Base-by-base conservation (phyloP, 1,284 basidiomycete genomes). In the Phaffia rhodozyma region DNA sequence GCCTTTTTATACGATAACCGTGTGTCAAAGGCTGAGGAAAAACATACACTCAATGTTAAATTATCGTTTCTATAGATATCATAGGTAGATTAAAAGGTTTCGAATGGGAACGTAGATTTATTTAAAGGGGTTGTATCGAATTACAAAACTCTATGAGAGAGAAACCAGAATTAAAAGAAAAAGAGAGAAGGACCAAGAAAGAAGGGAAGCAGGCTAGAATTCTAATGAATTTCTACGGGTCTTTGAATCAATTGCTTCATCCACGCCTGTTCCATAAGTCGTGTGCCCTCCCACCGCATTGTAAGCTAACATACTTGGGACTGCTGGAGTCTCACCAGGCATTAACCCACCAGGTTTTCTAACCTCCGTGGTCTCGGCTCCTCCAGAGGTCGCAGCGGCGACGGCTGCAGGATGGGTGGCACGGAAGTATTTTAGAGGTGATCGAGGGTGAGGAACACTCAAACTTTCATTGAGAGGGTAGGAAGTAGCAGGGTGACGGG, bases 251-350 rank as follows among this genome's bases (percentile, higher is more conserved):
- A n/a, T 3, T 58, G 5, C 49, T 13, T 29, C 57, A 21, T 29
- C 57, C 29, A 13, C 38, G 29, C 47, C n/a, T 11, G 11, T 25
- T 58, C 54, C 54, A 29, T 21, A 30, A 5, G 54, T 55, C 27
- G 18, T 55, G 29, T n/a, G 21, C 5, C 21, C 11, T 27, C 58
- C 58, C 5, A 25, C 48, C n/a, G 55, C 34, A 30, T 62, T 62
- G 50, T 58, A 62, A 1, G 25, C 43, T n/a, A 30, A 27, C 61
- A 62, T 62, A 27, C 47, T 51, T 11, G 23, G 27, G 55, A 62
- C 61, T 21, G 52, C 57, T 2, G 62, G 57, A 5, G 62, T 64
- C 47, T 64, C 62, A 1, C 62, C 62, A 4, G 57, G 57, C 13
- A 64, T 47, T 43, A 58, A 23, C 20, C 48, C 62, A 51, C 27